Base-by-base conservation (phyloP, 2,329 filamentous ascomycete genomes). In the Orbilia quercus region DNA sequence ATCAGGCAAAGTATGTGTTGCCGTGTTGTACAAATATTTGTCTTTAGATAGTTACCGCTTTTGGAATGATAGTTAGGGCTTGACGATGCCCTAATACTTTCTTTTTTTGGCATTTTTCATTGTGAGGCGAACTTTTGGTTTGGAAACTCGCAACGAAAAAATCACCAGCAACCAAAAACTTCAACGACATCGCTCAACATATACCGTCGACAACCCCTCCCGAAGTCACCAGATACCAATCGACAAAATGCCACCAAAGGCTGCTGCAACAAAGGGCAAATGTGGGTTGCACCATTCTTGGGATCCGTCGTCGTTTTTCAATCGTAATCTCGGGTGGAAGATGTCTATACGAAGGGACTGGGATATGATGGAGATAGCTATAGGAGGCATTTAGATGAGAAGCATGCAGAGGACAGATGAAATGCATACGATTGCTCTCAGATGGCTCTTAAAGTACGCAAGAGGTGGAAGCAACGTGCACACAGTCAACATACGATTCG, bases 221-320 rank as follows among this genome's bases (percentile, higher is more conserved):
- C 34, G 42, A 20, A 47, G 36, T 38, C 38, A 59, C 18, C 53
- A 51, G 51, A 64, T 53, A 72, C 16, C 38, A 65, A 48, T 62
- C 67, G 67, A 72, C 59, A 72, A 28, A 58, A 72, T 72, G 67
- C 67, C 67, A 72, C 67, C 67, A 72, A 72, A 72, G 47, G 47
- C 58, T 59, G 51, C 53, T 57, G 59, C 51, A 65, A 23, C 67
- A 64, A 72, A 72, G 59, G 59, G 67, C 53, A 72, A 72, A 58
- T 51, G 67, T 72, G 51, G 60, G 59, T 72, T 48, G 47, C 45
- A 47, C 36, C n/a, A 16, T 16, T 62, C 9, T 25, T 14, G 36
- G 23, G 55, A 57, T 58, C 44, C 45, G 18, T 57, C 25, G 40
- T 28, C 38, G 31, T 48, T 65, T n/a, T 28, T 25, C 51, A 58